phyloP scores from a whole-genome alignment of 2,329 filamentous ascomycete genomes.

The Xylaria hypoxylon region DNA sequence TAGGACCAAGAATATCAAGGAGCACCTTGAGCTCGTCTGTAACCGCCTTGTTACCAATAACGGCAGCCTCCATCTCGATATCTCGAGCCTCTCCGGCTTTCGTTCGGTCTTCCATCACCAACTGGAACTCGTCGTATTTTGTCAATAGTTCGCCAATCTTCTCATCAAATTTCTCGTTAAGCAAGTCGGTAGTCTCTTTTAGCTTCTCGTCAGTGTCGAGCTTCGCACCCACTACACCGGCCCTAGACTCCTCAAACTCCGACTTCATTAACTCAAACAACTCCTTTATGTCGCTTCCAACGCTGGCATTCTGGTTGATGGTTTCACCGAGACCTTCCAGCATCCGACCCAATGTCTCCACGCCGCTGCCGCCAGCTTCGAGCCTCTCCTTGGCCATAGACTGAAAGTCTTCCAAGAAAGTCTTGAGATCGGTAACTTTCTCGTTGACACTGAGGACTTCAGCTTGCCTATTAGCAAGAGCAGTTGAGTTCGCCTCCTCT shows the following conservation, averaged over 20 bases:
- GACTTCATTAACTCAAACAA: constrained; percentile 80
- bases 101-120: constrained; percentile 77
- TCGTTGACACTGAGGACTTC: constrained; percentile 84
- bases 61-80: constrained; percentile 76
- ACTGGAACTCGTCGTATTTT: constrained; percentile 90
- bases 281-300: constrained; percentile 74
- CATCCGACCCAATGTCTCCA: constrained; percentile 78
- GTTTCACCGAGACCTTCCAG: constrained; percentile 75
- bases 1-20: constrained; percentile 84
- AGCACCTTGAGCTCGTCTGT: constrained; percentile 89
- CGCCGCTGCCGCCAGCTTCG: constrained; percentile 76
- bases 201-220: constrained; percentile 86
- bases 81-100: constrained; percentile 80
- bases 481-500: constrained; percentile 79
- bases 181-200: constrained; percentile 65
- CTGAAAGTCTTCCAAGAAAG: constrained; percentile 81
- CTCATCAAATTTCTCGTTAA: constrained; percentile 70
- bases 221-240: constrained; percentile 82
- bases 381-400: constrained; percentile 81
- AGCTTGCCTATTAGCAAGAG: constrained; percentile 84
- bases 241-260: constrained; percentile 89
- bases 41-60: constrained; percentile 80
- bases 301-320: constrained; percentile 66
- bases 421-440: constrained; percentile 82
- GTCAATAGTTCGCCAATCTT: constrained; percentile 80